Base-by-base conservation (phyloP, 2,329 filamentous ascomycete genomes). In the Cercospora sp. region DNA sequence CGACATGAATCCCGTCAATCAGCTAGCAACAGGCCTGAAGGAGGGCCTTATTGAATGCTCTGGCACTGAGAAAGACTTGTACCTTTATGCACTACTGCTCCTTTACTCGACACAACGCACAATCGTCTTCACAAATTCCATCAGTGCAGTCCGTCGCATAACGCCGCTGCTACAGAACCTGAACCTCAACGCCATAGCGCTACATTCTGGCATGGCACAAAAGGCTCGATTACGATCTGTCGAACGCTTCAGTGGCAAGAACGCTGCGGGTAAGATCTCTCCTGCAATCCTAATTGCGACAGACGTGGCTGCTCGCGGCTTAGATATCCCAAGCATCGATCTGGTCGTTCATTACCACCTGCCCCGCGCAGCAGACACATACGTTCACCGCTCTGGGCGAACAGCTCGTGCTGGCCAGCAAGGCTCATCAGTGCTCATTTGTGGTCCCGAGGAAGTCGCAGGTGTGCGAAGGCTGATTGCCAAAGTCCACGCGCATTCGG, bases 51-150 rank as follows among this genome's bases (percentile, higher is more conserved):
- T 99, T 31, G 93, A 98, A 80, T 99, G 95, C 76, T 90, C 88
- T 45, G 92, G 93, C 5, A 94, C 93, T 81, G 95, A 99, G 78
- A 99, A 99, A 87, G 95, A 99, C 79, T 87, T 99, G 9, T 98
- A 94, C 72, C 89, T 98, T 48, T 99, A 99, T 80, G 87, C 93
- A 0, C 84, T 97, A 8, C 85, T 98, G 0, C 85, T 97, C 2
- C 88, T 96, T 66, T 91, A 97, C 77, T 89, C 92, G 1, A 90
- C 90, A 59, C 87, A 90, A 42, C 91, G 94, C 33, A 93, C 92
- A 0, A 84, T 99, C 2, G 89, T 99, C 59, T 99, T 99, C 79
- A 93, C 94, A 30, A 99, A 99, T 81, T 97, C 94, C 55, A 97
- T 99, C 79, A 92, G 91, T 63, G 91, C 94, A 2, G 94, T 97